Evolutionary conservation across 768 basidiomycete genomes (phyloP), one percentile per base, ranked within the genome.

Genomic region (Neoboletus brunneissimus): DNA sequence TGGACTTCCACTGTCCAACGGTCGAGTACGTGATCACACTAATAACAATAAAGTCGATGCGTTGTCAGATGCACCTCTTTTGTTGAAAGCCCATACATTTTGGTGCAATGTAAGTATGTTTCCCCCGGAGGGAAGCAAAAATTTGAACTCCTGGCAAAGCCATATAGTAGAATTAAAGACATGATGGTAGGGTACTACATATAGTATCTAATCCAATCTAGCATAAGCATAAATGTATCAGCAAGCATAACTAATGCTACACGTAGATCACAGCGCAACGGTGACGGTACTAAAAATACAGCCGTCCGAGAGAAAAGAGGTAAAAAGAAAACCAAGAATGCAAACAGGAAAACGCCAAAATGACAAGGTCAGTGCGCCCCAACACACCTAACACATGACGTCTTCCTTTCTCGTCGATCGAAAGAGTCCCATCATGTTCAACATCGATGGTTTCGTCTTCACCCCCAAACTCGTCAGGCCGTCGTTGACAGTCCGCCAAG

Each of bases 381-480:
- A 15, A 23, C 15, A 15, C 23, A 16, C 15, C 34, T 63, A 63
- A n/a, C 43, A 42, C 8, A 23, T 38, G 7, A 48, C 41, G 2
- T 61, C 57, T 31, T 72, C 61, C 56, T 62, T 69, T 47, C 52
- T 61, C 12, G 54, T 55, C 12, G 71, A 66, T 23, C 66, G 72
- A 53, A 77, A 69, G 38, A 75, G 59, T 22, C 66, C 66, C 54
- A 67, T 70, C 67, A 72, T 62, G 47, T 62, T 67, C 45, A 66
- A 54, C 50, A 64, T 37, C 42, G 70, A 60, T 1, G 64, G 53
- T 23, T 67, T 65, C 59, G 51, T 70, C 48, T 64, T 67, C 29
- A 63, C 45, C 45, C 46, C 47, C 43, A 67, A 43, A 47, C 31
- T 55, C 10, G 20, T 48, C 42, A 44, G 48, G 44, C 54, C 57